Percentiles rank a stretch among this genome's conserved stretches.
Conservation (phyloP, 2,329 filamentous ascomycete genomes). For the Cadophora gregata region DNA sequence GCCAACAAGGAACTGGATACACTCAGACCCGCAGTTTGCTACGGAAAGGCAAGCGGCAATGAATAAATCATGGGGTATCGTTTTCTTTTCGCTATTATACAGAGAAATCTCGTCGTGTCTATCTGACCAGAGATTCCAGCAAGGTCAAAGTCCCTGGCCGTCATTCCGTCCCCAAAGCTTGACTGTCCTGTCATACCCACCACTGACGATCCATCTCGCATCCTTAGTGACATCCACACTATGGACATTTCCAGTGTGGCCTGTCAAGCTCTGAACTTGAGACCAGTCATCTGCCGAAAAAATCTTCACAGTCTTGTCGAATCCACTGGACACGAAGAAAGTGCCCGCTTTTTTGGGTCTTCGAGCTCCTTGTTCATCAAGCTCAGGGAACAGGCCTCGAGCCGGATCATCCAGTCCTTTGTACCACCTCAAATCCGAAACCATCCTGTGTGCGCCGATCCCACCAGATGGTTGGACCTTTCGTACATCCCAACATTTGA, state of each 20-base stretch:
- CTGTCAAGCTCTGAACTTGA: conserved; percentile 82
- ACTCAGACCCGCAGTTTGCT: not conserved
- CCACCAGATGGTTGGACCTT: conserved; percentile 84
- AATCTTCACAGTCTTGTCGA: conserved; percentile 94
- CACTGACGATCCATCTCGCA: conserved; percentile 91
- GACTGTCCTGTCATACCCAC: conserved; percentile 91
- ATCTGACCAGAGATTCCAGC: not conserved
- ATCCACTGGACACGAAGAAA: conserved; percentile 89
- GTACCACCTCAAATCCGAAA: conserved; percentile 93
- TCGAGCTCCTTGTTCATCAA: conserved; percentile 68
- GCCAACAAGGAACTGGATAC: not conserved
- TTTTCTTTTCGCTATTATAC: conserved; percentile 12
- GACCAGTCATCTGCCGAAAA: conserved; percentile 98
- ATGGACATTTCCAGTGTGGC: conserved; percentile 90
- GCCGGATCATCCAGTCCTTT: conserved; percentile 81
- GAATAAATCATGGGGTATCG: conserved; percentile 7
- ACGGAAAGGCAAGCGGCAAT: not conserved
- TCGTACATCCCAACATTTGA: conserved; percentile 97
- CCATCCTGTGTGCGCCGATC: conserved; percentile 88
- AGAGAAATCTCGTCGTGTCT: not conserved
- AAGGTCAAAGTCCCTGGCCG: conserved; percentile 56
- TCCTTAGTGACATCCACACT: conserved; percentile 88
- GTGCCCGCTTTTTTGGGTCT: conserved; percentile 86
- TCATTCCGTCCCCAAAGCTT: conserved; percentile 95
- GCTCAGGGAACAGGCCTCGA: conserved; percentile 62